These are phyloP conservation scores for Mycena polygramma DNA, from an alignment of 768 basidiomycete genomes.

Conservation along the genomic window DNA sequence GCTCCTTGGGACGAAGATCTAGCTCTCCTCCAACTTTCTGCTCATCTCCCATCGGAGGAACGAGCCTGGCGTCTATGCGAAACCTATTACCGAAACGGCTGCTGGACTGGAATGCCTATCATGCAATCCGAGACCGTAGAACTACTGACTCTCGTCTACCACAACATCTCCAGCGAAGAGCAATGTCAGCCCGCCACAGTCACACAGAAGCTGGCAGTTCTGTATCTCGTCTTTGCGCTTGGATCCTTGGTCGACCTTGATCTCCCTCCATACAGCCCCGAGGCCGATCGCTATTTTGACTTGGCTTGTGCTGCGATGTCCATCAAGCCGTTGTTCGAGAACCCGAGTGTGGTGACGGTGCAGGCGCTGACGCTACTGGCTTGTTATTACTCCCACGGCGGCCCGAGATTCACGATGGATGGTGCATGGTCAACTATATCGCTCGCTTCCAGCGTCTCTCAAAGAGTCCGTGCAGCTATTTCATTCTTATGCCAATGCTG, in stretches of 20 bases:
- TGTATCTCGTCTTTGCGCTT: conserved; percentile 38
- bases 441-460: conserved; percentile 49
- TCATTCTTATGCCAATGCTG: not conserved
- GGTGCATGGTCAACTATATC: conserved; percentile 50
- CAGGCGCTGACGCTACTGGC: conserved; percentile 52
- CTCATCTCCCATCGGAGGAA: conserved; percentile 48
- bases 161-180: not conserved
- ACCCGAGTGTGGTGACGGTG: conserved; percentile 54
- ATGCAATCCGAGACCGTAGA: conserved; percentile 61
- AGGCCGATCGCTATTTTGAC: conserved; percentile 62
- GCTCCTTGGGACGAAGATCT: conserved; percentile 34
- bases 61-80: conserved; percentile 59
- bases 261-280: conserved; percentile 46
- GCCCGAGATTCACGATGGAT: conserved; percentile 45
- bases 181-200: not conserved
- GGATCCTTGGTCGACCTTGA: conserved; percentile 39
- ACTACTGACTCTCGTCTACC: conserved; percentile 35
- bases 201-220: conserved; percentile 37
- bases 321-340: conserved; percentile 53
- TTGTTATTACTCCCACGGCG: conserved; percentile 54
- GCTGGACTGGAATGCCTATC: conserved; percentile 60
- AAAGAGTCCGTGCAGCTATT: conserved; percentile 42
- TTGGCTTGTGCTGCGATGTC: conserved; percentile 56
- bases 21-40: conserved; percentile 41
- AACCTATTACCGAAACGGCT: conserved; percentile 55